Conservation (phyloP, 495 filamentous ascomycete genomes). For the Penicillium ochrochloron region DNA sequence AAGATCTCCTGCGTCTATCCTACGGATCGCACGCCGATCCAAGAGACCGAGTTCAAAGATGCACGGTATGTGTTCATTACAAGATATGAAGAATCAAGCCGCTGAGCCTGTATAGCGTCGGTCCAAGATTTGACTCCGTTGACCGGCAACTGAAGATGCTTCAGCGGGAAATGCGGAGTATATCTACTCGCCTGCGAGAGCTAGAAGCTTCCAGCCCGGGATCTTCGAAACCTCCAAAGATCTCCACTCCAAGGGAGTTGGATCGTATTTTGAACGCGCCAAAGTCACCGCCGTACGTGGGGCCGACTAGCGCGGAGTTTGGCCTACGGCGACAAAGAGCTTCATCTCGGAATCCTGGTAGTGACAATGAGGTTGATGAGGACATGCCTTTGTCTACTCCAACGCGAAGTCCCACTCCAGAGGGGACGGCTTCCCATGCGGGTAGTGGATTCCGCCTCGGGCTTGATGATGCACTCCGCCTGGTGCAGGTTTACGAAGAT, state of each 20-base stretch:
- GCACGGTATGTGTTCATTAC: slow-evolving; percentile 23
- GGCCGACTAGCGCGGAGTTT: slow-evolving; percentile 50
- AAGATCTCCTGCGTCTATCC: slow-evolving; percentile 71
- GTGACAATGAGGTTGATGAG: slow-evolving; percentile 20
- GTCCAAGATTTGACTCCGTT: slow-evolving; percentile 30
- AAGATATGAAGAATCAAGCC: background rate
- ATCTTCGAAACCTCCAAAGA: slow-evolving; percentile 6
- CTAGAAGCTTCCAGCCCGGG: slow-evolving; percentile 31
- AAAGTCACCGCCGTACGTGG: slow-evolving; percentile 43
- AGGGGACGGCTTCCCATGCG: slow-evolving; percentile 10
- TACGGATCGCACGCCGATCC: slow-evolving; percentile 19
- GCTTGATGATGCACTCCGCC: slow-evolving; percentile 66
- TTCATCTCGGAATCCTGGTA: slow-evolving; percentile 4
- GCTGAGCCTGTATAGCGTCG: background rate
- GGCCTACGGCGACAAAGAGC: slow-evolving; percentile 30
- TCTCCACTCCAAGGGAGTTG: slow-evolving; percentile 14
- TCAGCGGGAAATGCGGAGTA: slow-evolving; percentile 23
- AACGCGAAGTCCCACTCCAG: slow-evolving; percentile 29
- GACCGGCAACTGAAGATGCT: slow-evolving; percentile 38
- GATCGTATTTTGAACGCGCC: slow-evolving; percentile 45
- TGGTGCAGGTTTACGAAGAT: slow-evolving; percentile 75
- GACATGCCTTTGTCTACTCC: slow-evolving; percentile 29
- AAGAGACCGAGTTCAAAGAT: slow-evolving; percentile 25
- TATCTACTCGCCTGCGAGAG: slow-evolving; percentile 33
- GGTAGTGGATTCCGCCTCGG: slow-evolving; percentile 32